A percentile compares a stretch with the other conserved stretches of the same genome.
These are phyloP conservation scores for Chlamydomonas urium DNA, from an alignment of 139 green algal species.

Conservation along the genomic window DNA sequence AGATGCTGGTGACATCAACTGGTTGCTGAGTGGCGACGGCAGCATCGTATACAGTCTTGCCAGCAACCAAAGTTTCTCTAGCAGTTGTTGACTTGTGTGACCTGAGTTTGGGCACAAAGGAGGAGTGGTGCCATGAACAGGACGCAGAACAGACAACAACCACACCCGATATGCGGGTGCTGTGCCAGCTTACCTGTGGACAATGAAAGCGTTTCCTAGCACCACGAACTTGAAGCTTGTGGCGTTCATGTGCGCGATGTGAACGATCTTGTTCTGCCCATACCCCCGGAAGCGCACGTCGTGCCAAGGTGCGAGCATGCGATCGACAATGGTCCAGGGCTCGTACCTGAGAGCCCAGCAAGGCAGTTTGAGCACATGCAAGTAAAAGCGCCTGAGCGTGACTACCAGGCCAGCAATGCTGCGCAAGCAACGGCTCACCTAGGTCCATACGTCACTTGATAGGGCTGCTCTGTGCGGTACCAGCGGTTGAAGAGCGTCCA, in stretches of 20 bases:
- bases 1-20: slow-evolving; percentile 11
- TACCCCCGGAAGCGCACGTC: slow-evolving; percentile 32
- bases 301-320: slow-evolving; percentile 20
- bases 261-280: slow-evolving; percentile 43
- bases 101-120: slow-evolving; percentile 17
- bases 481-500: slow-evolving; percentile 27
- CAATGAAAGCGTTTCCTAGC: slow-evolving; percentile 10
- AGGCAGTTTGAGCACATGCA: slow-evolving; percentile 3
- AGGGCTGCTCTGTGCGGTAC: slow-evolving; percentile 12
- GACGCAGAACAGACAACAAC: background rate
- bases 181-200: slow-evolving; percentile 1
- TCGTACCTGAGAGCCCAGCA: slow-evolving; percentile 27
- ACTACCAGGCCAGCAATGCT: no score
- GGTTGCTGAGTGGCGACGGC: slow-evolving; percentile 11
- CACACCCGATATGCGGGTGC: background rate
- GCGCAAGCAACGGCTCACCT: slow-evolving; percentile 12
- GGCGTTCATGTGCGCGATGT: slow-evolving; percentile 23
- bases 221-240: slow-evolving; percentile 12
- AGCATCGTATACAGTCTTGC: slow-evolving; percentile 17
- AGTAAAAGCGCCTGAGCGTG: background rate
- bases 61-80: background rate
- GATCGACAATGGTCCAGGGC: slow-evolving; percentile 31
- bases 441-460: slow-evolving; percentile 23
- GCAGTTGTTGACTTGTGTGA: background rate
- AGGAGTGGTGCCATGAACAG: background rate